Evolutionary conservation across 352 stramenopile genomes (phyloP).

Genomic region (Phytophthora colocasiae): DNA sequence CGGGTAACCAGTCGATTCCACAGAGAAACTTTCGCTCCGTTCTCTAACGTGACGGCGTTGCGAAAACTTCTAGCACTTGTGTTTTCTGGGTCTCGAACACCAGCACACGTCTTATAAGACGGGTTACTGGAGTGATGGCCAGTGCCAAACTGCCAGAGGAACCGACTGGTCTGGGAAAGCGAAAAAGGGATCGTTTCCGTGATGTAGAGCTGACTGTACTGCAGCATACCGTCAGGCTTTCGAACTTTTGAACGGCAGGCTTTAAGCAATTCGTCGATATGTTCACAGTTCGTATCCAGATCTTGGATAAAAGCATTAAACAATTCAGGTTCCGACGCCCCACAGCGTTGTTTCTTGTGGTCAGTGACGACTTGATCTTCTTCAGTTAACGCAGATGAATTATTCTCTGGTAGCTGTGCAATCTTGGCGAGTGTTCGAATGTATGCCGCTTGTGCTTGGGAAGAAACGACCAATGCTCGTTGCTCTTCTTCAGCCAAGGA

Average conservation of each 20-base stretch:
- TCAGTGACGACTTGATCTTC: too few species aligned
- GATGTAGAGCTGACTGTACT: background rate
- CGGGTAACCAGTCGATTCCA: background rate
- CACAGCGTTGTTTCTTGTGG: too few species aligned
- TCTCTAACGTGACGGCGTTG: background rate
- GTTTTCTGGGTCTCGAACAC: background rate
- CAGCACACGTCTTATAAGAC: background rate
- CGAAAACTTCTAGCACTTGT: background rate
- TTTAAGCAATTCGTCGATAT: too few species aligned
- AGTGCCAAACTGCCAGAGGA: background rate
- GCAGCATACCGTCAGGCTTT: background rate
- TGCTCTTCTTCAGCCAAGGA: too few species aligned
- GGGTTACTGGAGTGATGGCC: background rate
- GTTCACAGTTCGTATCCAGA: too few species aligned
- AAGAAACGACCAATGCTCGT: too few species aligned
- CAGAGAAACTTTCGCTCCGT: background rate
- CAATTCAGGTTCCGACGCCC: too few species aligned
- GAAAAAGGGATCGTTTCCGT: background rate
- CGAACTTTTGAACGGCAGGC: background rate
- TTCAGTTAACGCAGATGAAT: too few species aligned
- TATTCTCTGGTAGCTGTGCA: too few species aligned
- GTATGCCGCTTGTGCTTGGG: too few species aligned
- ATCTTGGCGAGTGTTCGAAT: too few species aligned
- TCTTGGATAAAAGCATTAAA: too few species aligned
- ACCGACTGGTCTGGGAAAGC: background rate